Evolutionary conservation across 179 eudicot species (phyloP).

Genomic region (Beta macrorhiza): DNA sequence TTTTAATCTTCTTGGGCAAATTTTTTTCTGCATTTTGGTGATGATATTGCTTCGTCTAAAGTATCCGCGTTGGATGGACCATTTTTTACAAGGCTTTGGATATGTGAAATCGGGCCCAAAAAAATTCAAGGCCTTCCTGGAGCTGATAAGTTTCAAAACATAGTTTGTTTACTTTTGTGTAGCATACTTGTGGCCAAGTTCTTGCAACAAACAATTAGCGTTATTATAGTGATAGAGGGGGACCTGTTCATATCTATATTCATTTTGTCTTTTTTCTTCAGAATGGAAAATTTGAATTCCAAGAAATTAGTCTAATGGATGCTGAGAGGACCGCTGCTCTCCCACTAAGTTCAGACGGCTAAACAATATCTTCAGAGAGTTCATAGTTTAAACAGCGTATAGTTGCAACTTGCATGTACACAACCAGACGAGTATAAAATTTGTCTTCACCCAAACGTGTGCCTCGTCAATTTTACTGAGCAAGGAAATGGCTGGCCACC

Average conservation of each 20-base stretch:
- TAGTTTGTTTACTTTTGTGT: neutral
- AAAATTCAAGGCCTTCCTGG: neutral
- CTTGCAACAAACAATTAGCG: neutral
- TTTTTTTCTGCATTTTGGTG: neutral
- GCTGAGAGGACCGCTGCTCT: neutral
- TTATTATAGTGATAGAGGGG: neutral
- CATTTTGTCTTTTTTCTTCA: neutral
- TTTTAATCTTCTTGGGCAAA: neutral
- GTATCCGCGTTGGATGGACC: neutral
- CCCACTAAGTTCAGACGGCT: no score
- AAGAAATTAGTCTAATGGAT: neutral
- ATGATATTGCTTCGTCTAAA: neutral
- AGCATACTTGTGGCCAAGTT: neutral
- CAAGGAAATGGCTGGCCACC: neutral
- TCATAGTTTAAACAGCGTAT: neutral
- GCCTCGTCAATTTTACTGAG: neutral
- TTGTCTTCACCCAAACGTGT: neutral
- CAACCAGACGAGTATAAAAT: neutral
- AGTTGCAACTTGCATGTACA: neutral
- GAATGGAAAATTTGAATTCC: no score
- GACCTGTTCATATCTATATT: neutral
- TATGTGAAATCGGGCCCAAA: neutral
- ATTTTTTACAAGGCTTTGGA: neutral
- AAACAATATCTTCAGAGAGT: neutral
- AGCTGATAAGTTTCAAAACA: neutral